Percentiles rank a stretch among this genome's conserved stretches.
These are phyloP conservation scores for Epichloe gansuensis DNA, from an alignment of 2,329 filamentous ascomycete genomes.

Conservation along the genomic window DNA sequence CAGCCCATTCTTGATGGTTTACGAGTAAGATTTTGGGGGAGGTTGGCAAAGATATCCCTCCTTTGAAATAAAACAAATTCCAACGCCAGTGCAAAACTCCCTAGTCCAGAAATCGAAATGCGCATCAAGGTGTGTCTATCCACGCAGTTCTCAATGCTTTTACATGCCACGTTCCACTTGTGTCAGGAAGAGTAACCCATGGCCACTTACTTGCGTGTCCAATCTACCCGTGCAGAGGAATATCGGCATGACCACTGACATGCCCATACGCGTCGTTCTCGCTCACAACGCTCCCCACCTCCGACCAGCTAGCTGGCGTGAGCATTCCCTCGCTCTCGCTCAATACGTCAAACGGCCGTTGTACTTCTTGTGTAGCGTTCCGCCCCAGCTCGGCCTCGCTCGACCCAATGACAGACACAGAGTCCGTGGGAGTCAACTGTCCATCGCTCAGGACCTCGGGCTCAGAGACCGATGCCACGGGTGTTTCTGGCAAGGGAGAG, in stretches of 20 bases:
- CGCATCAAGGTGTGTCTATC: too few relatives aligned
- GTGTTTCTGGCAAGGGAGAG: constrained; percentile 45
- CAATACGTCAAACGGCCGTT: constrained; percentile 39
- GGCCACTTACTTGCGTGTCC: too few relatives aligned
- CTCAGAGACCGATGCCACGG: constrained; percentile 36
- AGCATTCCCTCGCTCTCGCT: constrained; percentile 47
- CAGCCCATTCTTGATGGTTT: too few relatives aligned
- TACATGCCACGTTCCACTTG: too few relatives aligned
- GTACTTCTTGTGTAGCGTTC: constrained; percentile 29
- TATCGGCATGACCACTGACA: constrained; percentile 14
- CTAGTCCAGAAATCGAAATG: too few relatives aligned
- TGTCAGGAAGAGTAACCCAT: too few relatives aligned
- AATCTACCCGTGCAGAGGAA: background rate
- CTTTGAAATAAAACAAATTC: too few relatives aligned
- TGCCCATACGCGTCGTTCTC: constrained; percentile 33
- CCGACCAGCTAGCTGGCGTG: constrained; percentile 52
- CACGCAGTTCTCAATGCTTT: too few relatives aligned
- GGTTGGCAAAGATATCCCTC: too few relatives aligned
- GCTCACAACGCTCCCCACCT: constrained; percentile 51
- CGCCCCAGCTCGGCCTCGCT: constrained; percentile 32
- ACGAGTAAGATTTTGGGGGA: too few relatives aligned
- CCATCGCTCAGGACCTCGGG: constrained; percentile 40
- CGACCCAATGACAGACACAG: constrained; percentile 40
- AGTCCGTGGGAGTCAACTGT: constrained; percentile 47
- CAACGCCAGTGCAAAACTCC: too few relatives aligned